Conservation (phyloP, 78 protist species). For the Polysphondylium violaceum region DNA sequence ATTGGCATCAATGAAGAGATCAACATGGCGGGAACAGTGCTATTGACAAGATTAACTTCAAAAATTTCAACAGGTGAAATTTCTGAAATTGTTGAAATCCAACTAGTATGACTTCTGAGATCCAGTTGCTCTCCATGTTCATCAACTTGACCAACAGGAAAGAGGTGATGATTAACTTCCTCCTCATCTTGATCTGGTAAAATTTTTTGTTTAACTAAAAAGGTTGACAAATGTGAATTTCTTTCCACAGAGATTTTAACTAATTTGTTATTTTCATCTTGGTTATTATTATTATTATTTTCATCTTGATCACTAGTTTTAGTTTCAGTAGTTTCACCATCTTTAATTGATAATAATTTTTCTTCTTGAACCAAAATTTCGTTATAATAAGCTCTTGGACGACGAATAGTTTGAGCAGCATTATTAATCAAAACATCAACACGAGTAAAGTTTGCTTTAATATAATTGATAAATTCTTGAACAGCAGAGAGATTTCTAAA, state of each 20-base stretch:
- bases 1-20: slow-evolving; percentile 31
- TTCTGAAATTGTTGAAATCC: slow-evolving; percentile 68
- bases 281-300: neutral
- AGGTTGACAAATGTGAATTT: neutral
- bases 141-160: slow-evolving; percentile 49
- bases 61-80: slow-evolving; percentile 79
- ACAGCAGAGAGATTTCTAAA: slow-evolving; percentile 63
- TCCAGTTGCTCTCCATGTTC: slow-evolving; percentile 86
- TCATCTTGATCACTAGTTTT: neutral
- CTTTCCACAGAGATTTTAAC: neutral
- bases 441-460: slow-evolving; percentile 27
- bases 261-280: neutral
- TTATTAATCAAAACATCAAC: slow-evolving; percentile 88
- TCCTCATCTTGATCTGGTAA: neutral
- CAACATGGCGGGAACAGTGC: slow-evolving; percentile 87
- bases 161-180: neutral
- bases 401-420: slow-evolving; percentile 86
- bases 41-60: slow-evolving; percentile 80
- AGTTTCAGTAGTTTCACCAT: neutral
- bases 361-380: neutral
- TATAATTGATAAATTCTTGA: slow-evolving; percentile 34
- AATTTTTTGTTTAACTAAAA: neutral
- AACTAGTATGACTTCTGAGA: slow-evolving; percentile 53
- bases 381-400: slow-evolving; percentile 68
- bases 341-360: neutral